These are phyloP conservation scores for Boletus sp. DNA, from an alignment of 768 basidiomycete species.

Conservation along the genomic window DNA sequence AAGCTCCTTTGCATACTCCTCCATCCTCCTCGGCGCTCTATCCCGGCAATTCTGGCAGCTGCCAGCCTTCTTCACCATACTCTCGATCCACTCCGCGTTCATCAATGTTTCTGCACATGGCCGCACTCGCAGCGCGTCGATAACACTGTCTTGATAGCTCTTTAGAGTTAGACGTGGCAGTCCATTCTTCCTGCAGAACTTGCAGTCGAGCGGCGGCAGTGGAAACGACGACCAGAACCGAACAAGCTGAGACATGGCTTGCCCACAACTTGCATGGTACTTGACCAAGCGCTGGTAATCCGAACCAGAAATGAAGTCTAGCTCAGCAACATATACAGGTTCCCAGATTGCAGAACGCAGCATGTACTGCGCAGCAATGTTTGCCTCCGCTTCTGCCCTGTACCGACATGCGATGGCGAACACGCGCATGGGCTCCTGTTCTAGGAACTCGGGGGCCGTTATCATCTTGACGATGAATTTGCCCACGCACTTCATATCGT, in stretches of 20 bases:
- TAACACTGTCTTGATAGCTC: constrained; percentile 33
- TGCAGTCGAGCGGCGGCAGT: constrained; percentile 32
- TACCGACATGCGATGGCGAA: constrained; percentile 39
- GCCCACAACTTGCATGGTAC: constrained; percentile 33
- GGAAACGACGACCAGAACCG: constrained; percentile 32
- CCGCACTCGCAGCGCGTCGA: constrained; percentile 30
- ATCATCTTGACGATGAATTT: constrained; percentile 33
- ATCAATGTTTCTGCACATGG: constrained; percentile 30
- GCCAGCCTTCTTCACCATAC: constrained; percentile 29
- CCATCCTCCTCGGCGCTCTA: constrained; percentile 30
- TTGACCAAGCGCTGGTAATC: constrained; percentile 36
- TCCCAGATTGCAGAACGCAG: constrained; percentile 35
- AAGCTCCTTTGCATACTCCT: constrained; percentile 29
- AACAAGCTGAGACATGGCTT: constrained; percentile 32
- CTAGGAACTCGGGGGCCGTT: constrained; percentile 30
- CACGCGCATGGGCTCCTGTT: constrained; percentile 35
- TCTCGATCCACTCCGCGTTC: constrained; percentile 31
- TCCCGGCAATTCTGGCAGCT: constrained; percentile 29
- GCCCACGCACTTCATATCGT: constrained; percentile 47
- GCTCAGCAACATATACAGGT: constrained; percentile 31
- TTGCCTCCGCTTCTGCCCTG: constrained; percentile 32
- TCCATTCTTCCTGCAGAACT: constrained; percentile 34
- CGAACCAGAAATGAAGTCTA: constrained; percentile 37
- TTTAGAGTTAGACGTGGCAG: constrained; percentile 31
- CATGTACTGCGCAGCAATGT: constrained; percentile 36